Evolutionary conservation across 1,139 yeast genomes (phyloP).

Genomic region (Kazachstania sp.): DNA sequence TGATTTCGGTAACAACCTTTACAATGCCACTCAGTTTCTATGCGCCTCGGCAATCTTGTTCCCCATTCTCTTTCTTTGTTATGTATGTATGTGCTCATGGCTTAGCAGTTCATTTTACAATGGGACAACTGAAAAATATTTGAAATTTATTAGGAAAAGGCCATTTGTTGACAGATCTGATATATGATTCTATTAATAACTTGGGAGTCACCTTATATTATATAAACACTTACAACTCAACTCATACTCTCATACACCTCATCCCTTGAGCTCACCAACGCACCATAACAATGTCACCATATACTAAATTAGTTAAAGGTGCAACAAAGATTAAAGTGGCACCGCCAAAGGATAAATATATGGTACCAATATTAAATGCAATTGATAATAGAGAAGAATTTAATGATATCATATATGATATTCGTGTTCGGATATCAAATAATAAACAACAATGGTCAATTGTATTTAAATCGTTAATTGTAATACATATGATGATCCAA

Average conservation of each 20-base stretch:
- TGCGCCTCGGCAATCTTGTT: too few relatives aligned
- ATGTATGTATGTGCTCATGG: too few relatives aligned
- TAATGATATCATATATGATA: constrained; percentile 56
- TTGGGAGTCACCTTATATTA: too few relatives aligned
- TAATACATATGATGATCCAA: constrained; percentile 81
- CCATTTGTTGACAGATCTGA: too few relatives aligned
- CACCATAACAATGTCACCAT: constrained; percentile 3
- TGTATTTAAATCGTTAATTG: constrained; percentile 76
- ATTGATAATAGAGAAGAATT: constrained; percentile 56
- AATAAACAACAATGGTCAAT: constrained; percentile 77
- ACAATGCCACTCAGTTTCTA: neutral
- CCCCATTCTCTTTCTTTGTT: too few relatives aligned
- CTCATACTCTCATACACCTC: neutral
- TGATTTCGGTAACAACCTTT: neutral
- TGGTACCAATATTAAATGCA: constrained; percentile 83
- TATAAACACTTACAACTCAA: too few relatives aligned
- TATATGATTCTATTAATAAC: too few relatives aligned
- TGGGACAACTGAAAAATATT: too few relatives aligned
- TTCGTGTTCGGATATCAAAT: constrained; percentile 57
- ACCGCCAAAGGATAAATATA: constrained; percentile 95
- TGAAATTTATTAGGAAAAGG: too few relatives aligned
- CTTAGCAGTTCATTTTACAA: too few relatives aligned
- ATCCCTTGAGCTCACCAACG: too few relatives aligned
- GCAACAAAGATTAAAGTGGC: constrained; percentile 77
- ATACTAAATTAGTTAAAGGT: constrained; percentile 49